Evolutionary conservation across 768 basidiomycete genomes (phyloP).

Genomic region (Mycena rebaudengoi): DNA sequence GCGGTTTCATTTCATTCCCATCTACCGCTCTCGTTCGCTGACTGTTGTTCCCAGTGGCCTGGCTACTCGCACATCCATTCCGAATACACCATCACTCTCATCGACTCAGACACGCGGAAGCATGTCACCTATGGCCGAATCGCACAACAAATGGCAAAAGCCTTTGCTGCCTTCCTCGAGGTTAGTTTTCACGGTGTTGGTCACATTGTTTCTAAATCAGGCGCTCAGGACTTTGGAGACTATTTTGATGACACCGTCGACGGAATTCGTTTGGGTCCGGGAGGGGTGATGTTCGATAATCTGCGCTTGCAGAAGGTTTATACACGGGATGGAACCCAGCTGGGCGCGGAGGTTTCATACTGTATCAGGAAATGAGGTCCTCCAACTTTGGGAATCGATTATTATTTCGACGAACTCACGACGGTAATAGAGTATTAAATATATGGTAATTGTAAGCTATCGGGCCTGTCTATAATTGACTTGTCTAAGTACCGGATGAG

Average conservation of each 20-base stretch:
- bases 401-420: too few species aligned
- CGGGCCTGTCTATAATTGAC: too few species aligned
- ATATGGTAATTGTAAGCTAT: too few species aligned
- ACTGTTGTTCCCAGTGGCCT: slow-evolving; percentile 9
- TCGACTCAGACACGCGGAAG: background rate
- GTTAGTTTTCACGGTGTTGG: background rate
- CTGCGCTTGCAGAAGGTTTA: slow-evolving; percentile 14
- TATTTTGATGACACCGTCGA: background rate
- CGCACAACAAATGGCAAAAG: slow-evolving; percentile 9
- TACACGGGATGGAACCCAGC: background rate
- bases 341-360: slow-evolving; percentile 12
- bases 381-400: too few species aligned
- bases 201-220: background rate
- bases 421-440: too few species aligned
- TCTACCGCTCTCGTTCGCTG: background rate
- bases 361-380: slow-evolving; percentile 5
- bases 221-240: slow-evolving; percentile 4
- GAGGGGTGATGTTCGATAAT: slow-evolving; percentile 10
- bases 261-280: slow-evolving; percentile 14
- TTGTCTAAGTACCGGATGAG: too few species aligned
- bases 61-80: slow-evolving; percentile 15
- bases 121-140: slow-evolving; percentile 12
- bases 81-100: background rate
- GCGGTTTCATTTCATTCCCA: background rate
- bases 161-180: slow-evolving; percentile 12